Evolutionary conservation across 306 rosid species (phyloP).

Genomic region (Elaeagnus macrophylla): DNA sequence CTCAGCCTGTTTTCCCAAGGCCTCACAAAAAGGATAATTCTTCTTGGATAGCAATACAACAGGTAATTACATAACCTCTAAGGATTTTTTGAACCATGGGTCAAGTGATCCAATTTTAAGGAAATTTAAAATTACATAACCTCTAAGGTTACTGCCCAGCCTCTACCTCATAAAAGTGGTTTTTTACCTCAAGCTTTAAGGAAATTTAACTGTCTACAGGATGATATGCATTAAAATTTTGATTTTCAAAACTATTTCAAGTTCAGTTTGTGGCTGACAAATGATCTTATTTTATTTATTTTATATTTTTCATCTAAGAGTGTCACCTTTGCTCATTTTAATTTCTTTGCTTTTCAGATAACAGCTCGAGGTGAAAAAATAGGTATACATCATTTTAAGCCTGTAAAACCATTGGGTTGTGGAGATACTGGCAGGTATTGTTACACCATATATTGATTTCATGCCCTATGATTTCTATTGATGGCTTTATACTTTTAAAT

Average conservation of each 20-base stretch:
- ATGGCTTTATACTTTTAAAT: too few relatives aligned
- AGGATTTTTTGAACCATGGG: too few relatives aligned
- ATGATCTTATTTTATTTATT: too few relatives aligned
- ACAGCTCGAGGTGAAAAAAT: constrained; percentile 48
- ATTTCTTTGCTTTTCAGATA: constrained; percentile 37
- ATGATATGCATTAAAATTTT: too few relatives aligned
- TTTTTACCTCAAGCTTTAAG: background rate
- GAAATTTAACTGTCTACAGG: background rate
- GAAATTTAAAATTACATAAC: background rate
- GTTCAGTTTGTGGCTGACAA: too few relatives aligned
- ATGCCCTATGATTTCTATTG: background rate
- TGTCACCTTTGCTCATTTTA: too few relatives aligned
- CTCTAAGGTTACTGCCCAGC: too few relatives aligned
- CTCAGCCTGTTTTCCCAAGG: constrained; percentile 63
- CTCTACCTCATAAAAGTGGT: too few relatives aligned
- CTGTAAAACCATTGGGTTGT: constrained; percentile 78
- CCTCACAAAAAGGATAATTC: constrained; percentile 74
- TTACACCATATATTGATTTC: background rate
- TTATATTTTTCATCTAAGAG: too few relatives aligned
- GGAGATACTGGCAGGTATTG: constrained; percentile 97
- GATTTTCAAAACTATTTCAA: too few relatives aligned
- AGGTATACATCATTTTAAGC: constrained; percentile 75
- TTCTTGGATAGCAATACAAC: constrained; percentile 80
- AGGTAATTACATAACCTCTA: constrained; percentile 54
- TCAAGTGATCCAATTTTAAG: too few relatives aligned